Evolutionary conservation across 2,329 filamentous ascomycete genomes (phyloP).

Genomic region (Ilyonectria destructans): DNA sequence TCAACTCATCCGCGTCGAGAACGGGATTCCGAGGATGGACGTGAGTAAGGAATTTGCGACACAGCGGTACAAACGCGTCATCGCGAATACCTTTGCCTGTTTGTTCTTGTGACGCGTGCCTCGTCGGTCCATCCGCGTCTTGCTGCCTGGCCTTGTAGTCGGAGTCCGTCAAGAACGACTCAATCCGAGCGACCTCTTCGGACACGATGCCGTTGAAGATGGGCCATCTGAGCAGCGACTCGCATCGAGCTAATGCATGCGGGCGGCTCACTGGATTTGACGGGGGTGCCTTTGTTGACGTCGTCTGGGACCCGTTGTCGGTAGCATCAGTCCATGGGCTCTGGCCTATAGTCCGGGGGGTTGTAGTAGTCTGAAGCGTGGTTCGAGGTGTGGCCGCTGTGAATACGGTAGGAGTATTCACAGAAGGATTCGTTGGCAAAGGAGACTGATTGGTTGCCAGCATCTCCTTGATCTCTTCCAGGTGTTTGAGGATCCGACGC

Average conservation of each 20-base stretch:
- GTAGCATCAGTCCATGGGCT: constrained; percentile 1
- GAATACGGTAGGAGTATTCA: neutral
- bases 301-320: neutral
- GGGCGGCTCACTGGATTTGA: constrained; percentile 8
- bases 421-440: neutral
- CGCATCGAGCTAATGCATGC: constrained; percentile 26
- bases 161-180: constrained; percentile 34
- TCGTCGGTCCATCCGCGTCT: neutral
- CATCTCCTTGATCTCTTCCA: constrained; percentile 33
- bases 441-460: neutral
- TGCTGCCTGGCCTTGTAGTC: constrained; percentile 7
- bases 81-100: constrained; percentile 23
- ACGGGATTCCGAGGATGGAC: constrained; percentile 32
- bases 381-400: neutral
- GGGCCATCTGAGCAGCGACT: constrained; percentile 33
- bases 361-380: neutral
- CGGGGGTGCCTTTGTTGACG: neutral
- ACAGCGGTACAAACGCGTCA: constrained; percentile 29
- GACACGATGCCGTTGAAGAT: constrained; percentile 27
- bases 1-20: constrained; percentile 28
- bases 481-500: constrained; percentile 29
- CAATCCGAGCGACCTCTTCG: constrained; percentile 10
- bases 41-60: constrained; percentile 33
- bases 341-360: neutral
- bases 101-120: neutral